Evolutionary conservation across 75 land plant genomes (phyloP).

Genomic region (Selaginella tamariscina): DNA sequence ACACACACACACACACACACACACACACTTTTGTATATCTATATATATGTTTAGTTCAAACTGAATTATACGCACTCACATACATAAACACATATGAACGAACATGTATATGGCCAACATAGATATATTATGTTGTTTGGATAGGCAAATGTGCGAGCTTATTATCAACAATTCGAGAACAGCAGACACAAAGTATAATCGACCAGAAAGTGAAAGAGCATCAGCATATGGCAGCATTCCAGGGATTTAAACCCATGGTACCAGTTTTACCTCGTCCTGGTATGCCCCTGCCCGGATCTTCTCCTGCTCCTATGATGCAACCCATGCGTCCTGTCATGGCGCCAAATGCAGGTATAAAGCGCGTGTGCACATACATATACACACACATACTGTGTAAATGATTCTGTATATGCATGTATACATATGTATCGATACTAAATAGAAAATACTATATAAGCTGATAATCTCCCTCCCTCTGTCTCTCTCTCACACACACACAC

Average conservation of each 20-base stretch:
- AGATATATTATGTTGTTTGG: neutral
- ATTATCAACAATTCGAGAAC: constrained; percentile 98
- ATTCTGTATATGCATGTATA: neutral
- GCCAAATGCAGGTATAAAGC: constrained; percentile 34
- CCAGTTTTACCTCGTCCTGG: constrained; percentile 47
- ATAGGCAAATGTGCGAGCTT: constrained; percentile 86
- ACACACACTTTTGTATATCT: too few species aligned
- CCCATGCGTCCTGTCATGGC: constrained; percentile 32
- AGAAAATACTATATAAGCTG: neutral
- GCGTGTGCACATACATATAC: constrained; percentile 18
- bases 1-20: too few species aligned
- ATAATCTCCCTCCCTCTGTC: neutral
- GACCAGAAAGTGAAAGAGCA: constrained; percentile 96
- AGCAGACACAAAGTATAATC: constrained; percentile 90
- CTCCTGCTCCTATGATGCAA: constrained; percentile 21
- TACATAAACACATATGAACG: too few species aligned
- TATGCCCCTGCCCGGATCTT: constrained; percentile 34
- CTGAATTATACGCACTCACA: too few species aligned
- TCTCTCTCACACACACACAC: too few species aligned
- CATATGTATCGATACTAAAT: neutral
- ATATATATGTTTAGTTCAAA: too few species aligned
- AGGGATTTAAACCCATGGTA: constrained; percentile 26
- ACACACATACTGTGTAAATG: neutral
- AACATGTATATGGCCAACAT: too few species aligned
- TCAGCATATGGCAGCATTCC: constrained; percentile 57